Base-by-base conservation (phyloP, 2,329 filamentous ascomycete genomes). In the Colletotrichum sp. region DNA sequence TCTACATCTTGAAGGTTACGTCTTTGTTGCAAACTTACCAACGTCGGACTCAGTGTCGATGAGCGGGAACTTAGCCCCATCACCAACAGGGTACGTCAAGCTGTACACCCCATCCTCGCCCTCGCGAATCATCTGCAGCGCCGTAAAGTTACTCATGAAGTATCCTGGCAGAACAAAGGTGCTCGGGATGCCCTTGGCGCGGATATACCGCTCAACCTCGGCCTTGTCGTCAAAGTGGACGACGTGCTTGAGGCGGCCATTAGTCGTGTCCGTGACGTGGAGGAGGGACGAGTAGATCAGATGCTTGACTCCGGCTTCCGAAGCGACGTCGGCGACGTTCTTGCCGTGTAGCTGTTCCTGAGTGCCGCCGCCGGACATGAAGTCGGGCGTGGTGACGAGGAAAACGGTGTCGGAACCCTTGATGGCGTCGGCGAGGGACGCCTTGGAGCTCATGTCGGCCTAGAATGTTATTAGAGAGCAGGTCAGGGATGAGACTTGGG, bases 111-210 rank as follows among this genome's bases (percentile, higher is more conserved):
- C 83, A n/a, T 81, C 80, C 6, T 82, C 81, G 34, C 70, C 77
- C 71, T 81, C 79, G 8, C 79, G 79, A 34, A 80, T 78, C 29
- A 79, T 32, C 75, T 81, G 76, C 27, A 75, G 25, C 3, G 49
- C 76, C 27, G 82, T 79, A 30, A 87, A 83, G 72, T 90, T 91
- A 77, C 87, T 85, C 89, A 91, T 90, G 77, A 89, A 91, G 52
- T 84, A 85, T 0, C 84, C 90, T 0, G 89, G 87, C 5, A 87
- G 82, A 77, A 89, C 86, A 80, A 89, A 91, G 0, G 89, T 85
- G 63, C 85, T 86, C 13, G 86, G 85, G 6, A 91, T 81, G 1
- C 84, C 85, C 1, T 88, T 78, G 0, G 77, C 72, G 16, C 87
- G 86, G 70, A 90, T 88, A 74, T 90, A 89, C 16, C 81, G 66